Evolutionary conservation across 768 basidiomycete genomes (phyloP), one percentile per base, ranked within the genome.

Genomic region (Pholiota conissans): DNA sequence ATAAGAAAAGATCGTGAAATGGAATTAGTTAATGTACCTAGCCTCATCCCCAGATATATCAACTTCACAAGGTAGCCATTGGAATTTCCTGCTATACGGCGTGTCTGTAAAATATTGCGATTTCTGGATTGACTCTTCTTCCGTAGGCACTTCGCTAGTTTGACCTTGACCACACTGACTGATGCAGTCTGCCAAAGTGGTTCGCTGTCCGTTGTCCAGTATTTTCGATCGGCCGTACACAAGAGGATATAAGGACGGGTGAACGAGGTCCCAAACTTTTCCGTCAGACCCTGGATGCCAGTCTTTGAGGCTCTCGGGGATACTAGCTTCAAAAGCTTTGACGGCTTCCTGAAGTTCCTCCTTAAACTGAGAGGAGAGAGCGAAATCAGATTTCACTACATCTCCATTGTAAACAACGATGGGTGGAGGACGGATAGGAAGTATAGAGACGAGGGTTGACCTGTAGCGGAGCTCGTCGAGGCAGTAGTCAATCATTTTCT

Each of bases 211-310:
- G 11, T 61, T 55, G 7, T 46, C 26, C 6, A 72, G 54, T 24
- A 69, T 59, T 5, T 61, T 54, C 0, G 71, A 72, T 20, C 65
- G 67, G 8, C 70, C 74, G 54, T 79, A 78, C 6, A 74, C 66
- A 0, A 79, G 57, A 30, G 72, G 71, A 60, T 70, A 81, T 0
- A 79, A 69, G 1, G 78, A 76, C 32, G 80, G 79, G 50, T 82
- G 76, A 0, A 80, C 74, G 22, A 80, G 68, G 56, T 81, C 78
- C 37, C 77, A 73, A 0, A 81, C 79, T 49, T 73, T 73, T 5
- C 69, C 64, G 58, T 79, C 68, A 1, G 77, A 76, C 2, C 71
- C 69, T 5, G 79, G 79, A 59, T 80, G 79, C 79, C 79, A 81
- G 61, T 81, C 79, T 37, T 71, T 74, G 51, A 68, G 26, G 0